Evolutionary conservation across 306 rosid species (phyloP), one percentile per base, ranked within the genome.

Genomic region (Trifolium pratense): DNA sequence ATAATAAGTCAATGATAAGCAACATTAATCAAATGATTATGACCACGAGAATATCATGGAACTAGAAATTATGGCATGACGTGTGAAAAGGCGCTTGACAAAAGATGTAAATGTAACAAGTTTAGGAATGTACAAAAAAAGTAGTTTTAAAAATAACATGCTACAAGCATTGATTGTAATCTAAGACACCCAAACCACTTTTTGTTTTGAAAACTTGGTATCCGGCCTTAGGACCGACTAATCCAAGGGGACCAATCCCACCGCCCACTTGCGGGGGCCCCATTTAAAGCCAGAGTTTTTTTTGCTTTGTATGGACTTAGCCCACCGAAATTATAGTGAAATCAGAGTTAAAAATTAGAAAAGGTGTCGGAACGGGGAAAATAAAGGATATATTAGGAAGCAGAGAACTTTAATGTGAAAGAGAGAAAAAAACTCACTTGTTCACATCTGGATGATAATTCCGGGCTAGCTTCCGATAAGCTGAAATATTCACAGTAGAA

Each of bases 381-480:
- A 55, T 61, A 36, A 67, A 58, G 16, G 37, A 53, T 60, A 46
- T 60, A 37, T 48, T 46, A 60, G 17, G 14, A 68, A 73, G 80
- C 37, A 77, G 59, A 55, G 13, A 12, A 68, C 32, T 26, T 48
- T 12, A 62, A 4, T 16, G 66, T 1, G 34, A 77, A 73, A 43
- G 16, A 53, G 29, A 20, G 7, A 1, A 15, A 53, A 29, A 45
- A 29, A 84, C 96, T 91, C 82, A 95, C 99, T 94, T 94, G 89
- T 91, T 94, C 64, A 94, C 99, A 78, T 94, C 99, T 13, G 99
- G 99, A 78, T 94, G 99, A 80, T 74, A 91, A 81, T 77, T 90
- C 77, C 99, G 88, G 40, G 99, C 99, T 77, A 94, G 97, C 84
- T 90, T 94, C 84, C 99, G 87, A 66, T 94, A 94, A 65, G 97